Base-by-base conservation (phyloP, 257 asterid species). In the Paraleonurus japonicus region DNA sequence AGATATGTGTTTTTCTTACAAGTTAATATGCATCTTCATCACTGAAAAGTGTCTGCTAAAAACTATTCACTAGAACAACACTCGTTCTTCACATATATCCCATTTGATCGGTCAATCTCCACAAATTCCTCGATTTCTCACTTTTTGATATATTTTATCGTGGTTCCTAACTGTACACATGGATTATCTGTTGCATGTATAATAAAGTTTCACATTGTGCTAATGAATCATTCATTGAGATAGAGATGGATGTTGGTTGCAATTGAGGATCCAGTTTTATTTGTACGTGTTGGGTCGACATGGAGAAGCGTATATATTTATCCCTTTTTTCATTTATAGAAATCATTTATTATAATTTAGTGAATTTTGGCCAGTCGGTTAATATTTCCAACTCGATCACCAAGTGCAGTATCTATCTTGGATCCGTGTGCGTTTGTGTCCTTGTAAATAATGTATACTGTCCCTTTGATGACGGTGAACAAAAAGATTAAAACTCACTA, bases 1-100 rank as follows among this genome's bases (percentile, higher is more conserved):
- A 17, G 16, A 16, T 60, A 54, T 32, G 7, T 51, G 45, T 63
- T 11, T 41, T 1, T 22, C 1, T 23, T 23, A 7, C 3, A 48
- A 48, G 32, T 61, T 61, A 37, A 43, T 43, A 54, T 22, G 62
- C 61, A 50, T 62, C 19, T 33, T 62, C 47, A 54, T 35, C 64
- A n/a, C 26, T 35, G 71, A 72, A 54, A 54, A 54, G n/a, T 54
- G 33, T 54, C 33, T 17, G 35, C 12, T 11, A 0, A 12, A 23
- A 22, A 23, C 63, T 57, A 22, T 57, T 24, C 30, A 12, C 63
- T 24, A 57, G 37, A 55, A 57, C 63, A 13, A 24, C 63, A 57
- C 11, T 12, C 24, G 28, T 55, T 55, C 8, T 23, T 55, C 32
- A 23, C 61, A 54, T 54, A 15, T 47, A 47, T 47, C 9, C 22